phyloP scores from a whole-genome alignment of 345 rosid genomes.

The Boechera stricta region DNA sequence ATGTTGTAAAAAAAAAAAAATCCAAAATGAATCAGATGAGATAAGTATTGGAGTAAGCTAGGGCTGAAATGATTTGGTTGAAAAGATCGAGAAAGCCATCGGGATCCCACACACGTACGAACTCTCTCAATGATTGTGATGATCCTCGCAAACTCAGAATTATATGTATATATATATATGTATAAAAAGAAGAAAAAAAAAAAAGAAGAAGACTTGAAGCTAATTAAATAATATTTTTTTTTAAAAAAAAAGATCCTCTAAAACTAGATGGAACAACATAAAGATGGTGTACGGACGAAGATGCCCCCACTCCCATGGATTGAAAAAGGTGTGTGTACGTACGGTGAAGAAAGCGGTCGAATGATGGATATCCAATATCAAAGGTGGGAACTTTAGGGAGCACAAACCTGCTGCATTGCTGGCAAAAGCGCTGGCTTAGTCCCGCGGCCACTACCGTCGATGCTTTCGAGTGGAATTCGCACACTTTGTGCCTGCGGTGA shows the following conservation, averaged over 20 bases:
- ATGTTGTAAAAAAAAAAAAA: no score
- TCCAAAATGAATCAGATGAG: background rate
- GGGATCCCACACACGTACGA: conserved; percentile 50
- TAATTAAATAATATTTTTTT: background rate
- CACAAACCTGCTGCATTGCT: conserved; percentile 96
- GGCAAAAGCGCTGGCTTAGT: conserved; percentile 96
- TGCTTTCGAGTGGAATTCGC: conserved; percentile 96
- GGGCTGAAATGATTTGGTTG: conserved; percentile 16
- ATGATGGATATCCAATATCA: conserved; percentile 38
- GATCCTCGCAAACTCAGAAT: background rate
- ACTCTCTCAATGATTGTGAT: conserved; percentile 39
- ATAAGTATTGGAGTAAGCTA: background rate
- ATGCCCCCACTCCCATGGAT: background rate
- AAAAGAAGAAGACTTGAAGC: background rate
- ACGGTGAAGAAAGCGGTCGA: background rate
- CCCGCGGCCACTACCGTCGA: conserved; percentile 88
- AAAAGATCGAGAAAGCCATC: conserved; percentile 54
- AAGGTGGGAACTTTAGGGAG: conserved; percentile 36
- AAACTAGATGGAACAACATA: background rate
- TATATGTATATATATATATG: no score
- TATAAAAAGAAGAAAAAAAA: no score
- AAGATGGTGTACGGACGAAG: conserved; percentile 28
- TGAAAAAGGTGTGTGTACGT: conserved; percentile 22
- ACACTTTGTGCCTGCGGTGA: conserved; percentile 96
- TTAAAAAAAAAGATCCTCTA: no score